A percentile compares a stretch with the other conserved stretches of the same genome.
phyloP scores from a whole-genome alignment of 352 stramenopile genomes.

The Phytophthora pisi region DNA sequence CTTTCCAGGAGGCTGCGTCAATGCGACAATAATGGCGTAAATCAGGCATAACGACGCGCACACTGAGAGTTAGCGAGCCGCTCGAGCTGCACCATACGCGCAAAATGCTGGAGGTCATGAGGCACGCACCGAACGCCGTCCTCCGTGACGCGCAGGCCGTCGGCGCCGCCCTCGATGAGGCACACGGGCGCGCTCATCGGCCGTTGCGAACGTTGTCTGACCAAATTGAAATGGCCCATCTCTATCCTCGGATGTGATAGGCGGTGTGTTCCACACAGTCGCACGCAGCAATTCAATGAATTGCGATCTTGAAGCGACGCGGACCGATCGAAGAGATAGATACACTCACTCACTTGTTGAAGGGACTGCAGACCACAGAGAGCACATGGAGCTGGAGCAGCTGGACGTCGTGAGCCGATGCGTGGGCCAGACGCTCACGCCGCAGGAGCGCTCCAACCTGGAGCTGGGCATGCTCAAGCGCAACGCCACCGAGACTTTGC shows the following conservation, averaged over 20 bases:
- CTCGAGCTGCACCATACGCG: neutral
- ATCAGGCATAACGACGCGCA: slow-evolving; percentile 3
- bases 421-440: slow-evolving; percentile 68
- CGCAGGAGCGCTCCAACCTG: slow-evolving; percentile 78
- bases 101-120: neutral
- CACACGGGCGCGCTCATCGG: slow-evolving; percentile 48
- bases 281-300: slow-evolving; percentile 20
- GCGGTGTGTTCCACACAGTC: slow-evolving; percentile 17
- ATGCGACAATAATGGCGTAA: slow-evolving; percentile 2
- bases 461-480: slow-evolving; percentile 79
- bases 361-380: neutral
- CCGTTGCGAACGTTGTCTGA: slow-evolving; percentile 1
- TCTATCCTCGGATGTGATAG: slow-evolving; percentile 26
- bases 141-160: slow-evolving; percentile 59
- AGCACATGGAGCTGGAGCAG: slow-evolving; percentile 75
- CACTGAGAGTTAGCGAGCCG: slow-evolving; percentile 5
- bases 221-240: slow-evolving; percentile 18
- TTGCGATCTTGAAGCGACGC: slow-evolving; percentile 42
- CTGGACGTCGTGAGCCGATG: slow-evolving; percentile 75
- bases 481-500: slow-evolving; percentile 61
- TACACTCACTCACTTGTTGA: neutral
- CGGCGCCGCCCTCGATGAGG: slow-evolving; percentile 57
- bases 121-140: slow-evolving; percentile 52
- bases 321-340: too few species aligned
- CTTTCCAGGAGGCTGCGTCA: slow-evolving; percentile 59